Conservation (phyloP, 768 basidiomycete genomes). For the Trametopsis cervina region DNA sequence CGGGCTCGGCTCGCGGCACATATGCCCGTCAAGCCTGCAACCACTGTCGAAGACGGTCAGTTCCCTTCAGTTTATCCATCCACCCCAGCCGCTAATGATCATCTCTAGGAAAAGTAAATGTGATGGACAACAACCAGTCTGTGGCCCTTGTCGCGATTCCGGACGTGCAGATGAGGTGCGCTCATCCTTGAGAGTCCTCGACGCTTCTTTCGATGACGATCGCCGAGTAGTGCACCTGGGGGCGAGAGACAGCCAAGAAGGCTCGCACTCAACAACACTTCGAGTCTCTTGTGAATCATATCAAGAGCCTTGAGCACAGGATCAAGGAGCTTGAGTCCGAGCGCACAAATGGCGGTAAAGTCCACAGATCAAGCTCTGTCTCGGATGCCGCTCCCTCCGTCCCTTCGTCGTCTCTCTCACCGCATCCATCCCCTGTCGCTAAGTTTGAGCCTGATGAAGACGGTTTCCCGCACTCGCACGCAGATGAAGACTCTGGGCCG, state of each 20-base stretch:
- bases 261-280: constrained; percentile 28
- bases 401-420: constrained; percentile 10
- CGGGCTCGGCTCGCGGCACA: constrained; percentile 22
- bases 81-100: background rate
- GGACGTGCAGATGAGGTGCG: constrained; percentile 21
- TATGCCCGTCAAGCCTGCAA: constrained; percentile 29
- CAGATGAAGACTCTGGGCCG: constrained; percentile 11
- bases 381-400: constrained; percentile 5
- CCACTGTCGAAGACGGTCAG: constrained; percentile 25
- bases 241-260: constrained; percentile 27
- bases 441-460: constrained; percentile 10
- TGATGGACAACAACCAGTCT: constrained; percentile 25
- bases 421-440: constrained; percentile 9
- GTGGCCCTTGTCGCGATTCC: constrained; percentile 22
- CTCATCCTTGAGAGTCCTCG: background rate
- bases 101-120: constrained; percentile 26
- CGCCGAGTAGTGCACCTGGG: constrained; percentile 25
- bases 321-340: constrained; percentile 23
- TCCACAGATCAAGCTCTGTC: constrained; percentile 8
- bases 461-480: constrained; percentile 2
- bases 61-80: background rate
- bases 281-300: constrained; percentile 24
- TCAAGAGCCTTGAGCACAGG: constrained; percentile 20
- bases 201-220: background rate
- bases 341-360: constrained; percentile 12